A percentile compares a stretch with the other conserved stretches of the same genome.
These are phyloP conservation scores for Pilobolus umbonatus DNA, from an alignment of 192 early-diverging fungal genomes.

Conservation along the genomic window DNA sequence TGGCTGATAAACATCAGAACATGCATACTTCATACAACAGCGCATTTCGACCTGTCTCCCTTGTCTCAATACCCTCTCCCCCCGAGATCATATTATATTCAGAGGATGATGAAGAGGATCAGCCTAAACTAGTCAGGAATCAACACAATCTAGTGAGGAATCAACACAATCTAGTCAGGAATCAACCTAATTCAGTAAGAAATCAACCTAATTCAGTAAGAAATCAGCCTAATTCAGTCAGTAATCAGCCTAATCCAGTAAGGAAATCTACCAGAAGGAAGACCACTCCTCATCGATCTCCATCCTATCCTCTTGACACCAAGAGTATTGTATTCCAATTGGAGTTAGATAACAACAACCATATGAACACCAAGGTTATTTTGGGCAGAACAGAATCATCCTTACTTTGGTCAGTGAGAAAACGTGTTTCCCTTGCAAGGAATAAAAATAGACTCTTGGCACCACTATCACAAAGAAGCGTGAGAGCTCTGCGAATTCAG, in stretches of 20 bases:
- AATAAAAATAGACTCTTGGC: constrained; percentile 10
- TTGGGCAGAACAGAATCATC: not conserved
- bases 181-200: not conserved
- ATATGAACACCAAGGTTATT: not conserved
- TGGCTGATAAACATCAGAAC: not conserved
- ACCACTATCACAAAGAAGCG: constrained; percentile 7
- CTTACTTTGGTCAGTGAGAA: constrained; percentile 18
- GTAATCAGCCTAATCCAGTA: too few relatives aligned
- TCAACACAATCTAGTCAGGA: too few relatives aligned
- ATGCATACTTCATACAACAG: not conserved
- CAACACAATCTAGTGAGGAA: too few relatives aligned
- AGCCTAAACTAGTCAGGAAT: not conserved
- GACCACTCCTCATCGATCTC: constrained; percentile 30
- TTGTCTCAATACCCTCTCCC: constrained; percentile 16
- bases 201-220: too few relatives aligned
- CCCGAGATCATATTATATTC: constrained; percentile 27
- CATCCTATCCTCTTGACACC: constrained; percentile 14
- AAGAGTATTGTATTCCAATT: constrained; percentile 27
- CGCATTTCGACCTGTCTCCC: constrained; percentile 4
- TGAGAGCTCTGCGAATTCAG: constrained; percentile 14
- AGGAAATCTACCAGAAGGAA: too few relatives aligned
- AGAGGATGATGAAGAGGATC: constrained; percentile 29
- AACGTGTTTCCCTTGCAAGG: constrained; percentile 18
- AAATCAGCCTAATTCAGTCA: too few relatives aligned
- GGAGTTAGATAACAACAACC: too few relatives aligned